phyloP scores from a whole-genome alignment of 139 green algal species.

The Parachlorella kessleri region DNA sequence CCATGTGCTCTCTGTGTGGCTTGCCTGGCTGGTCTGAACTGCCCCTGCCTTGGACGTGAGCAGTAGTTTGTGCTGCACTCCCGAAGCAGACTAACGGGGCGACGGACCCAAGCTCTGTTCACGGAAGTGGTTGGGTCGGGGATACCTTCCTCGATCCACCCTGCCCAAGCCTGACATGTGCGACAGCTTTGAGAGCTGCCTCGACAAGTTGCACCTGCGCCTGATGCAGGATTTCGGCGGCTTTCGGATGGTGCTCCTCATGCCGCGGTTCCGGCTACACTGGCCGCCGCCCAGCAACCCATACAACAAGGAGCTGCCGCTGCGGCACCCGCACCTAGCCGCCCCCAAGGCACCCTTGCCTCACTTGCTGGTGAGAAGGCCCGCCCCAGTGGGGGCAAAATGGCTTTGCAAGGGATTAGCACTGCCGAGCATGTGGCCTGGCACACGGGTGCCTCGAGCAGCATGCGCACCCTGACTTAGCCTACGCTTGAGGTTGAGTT shows the following conservation, averaged over 20 bases:
- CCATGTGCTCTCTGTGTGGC: neutral
- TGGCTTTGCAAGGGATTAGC: no score
- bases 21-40: neutral
- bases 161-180: neutral
- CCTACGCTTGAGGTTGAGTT: no score
- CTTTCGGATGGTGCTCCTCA: conserved; percentile 81
- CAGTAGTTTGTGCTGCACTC: neutral
- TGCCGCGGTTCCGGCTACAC: conserved; percentile 68
- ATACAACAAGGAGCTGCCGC: conserved; percentile 51
- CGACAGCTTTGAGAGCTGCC: neutral
- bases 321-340: conserved; percentile 46
- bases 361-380: conserved; percentile 27
- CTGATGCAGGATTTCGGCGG: conserved; percentile 85
- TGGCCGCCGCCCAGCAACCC: conserved; percentile 70
- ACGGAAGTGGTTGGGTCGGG: neutral
- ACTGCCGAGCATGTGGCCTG: no score
- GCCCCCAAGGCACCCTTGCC: conserved; percentile 48
- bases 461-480: neutral
- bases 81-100: neutral
- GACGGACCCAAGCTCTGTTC: neutral
- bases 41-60: no score
- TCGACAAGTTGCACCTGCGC: no score
- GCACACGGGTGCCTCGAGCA: no score
- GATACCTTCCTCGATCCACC: neutral
- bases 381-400: neutral